Evolutionary conservation across 2,329 filamentous ascomycete species (phyloP), one percentile per base, ranked within the genome.

Genomic region (Aspergillus texensis): DNA sequence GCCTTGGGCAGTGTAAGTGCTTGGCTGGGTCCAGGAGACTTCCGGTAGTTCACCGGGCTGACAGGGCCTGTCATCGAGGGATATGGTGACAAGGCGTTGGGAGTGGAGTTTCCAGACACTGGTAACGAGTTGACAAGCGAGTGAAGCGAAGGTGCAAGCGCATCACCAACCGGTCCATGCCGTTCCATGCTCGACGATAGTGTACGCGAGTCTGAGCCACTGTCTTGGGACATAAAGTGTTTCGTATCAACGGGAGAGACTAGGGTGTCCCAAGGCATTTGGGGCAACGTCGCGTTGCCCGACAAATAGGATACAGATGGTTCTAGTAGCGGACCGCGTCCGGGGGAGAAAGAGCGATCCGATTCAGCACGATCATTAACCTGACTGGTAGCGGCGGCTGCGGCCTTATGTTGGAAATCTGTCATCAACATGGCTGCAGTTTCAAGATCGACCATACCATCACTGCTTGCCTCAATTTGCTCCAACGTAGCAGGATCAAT

Each of bases 351-450:
- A 68, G 90, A 84, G 77, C 91, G 89, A 74, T 82, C 77, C 59
- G 80, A 78, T 58, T 78, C 78, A 46, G 72, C 70, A 68, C 79
- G 80, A 71, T 84, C 81, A 66, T 83, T 78, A 62, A 78, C 72
- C 79, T 83, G 78, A 79, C 77, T 82, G 68, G 81, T 81, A 72
- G 79, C 78, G 74, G 85, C 84, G 70, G 88, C 89, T 80, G 94
- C 94, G 73, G 89, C 94, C 84, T 97, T 97, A 84, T 97, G 93
- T 82, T 97, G 94, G 77, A 98, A 91, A 82, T 98, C 94, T 77
- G 94, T 95, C 83, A 99, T 96, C 78, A 99, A 88, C 93, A 98
- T 97, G 71, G 95, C 95, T 71, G 95, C 95, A 72, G 94, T 93
- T 85, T 99, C 94, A 75, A 97, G 91, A 78, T 97, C 95, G 75